Percentiles rank a stretch among this genome's conserved stretches.
Conservation (phyloP, 805 yeast genomes). For the Saturnispora dispora region DNA sequence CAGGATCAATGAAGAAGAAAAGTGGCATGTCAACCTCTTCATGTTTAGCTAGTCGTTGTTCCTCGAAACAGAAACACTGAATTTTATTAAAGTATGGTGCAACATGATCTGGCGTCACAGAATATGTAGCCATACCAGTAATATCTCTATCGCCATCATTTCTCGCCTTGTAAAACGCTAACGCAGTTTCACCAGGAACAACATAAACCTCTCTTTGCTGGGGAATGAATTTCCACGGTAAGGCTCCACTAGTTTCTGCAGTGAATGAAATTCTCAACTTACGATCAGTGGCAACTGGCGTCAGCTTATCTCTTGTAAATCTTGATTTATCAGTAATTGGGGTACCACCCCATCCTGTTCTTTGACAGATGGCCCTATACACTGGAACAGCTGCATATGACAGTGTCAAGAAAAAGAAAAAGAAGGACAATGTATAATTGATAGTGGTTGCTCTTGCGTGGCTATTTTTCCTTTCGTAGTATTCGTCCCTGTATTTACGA, state of each 20-base stretch:
- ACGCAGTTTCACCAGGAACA: slow-evolving; percentile 95
- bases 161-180: slow-evolving; percentile 90
- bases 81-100: slow-evolving; percentile 95
- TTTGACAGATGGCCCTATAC: slow-evolving; percentile 82
- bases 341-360: slow-evolving; percentile 94
- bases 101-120: slow-evolving; percentile 92
- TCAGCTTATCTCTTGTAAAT: slow-evolving; percentile 78
- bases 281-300: slow-evolving; percentile 79
- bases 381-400: slow-evolving; percentile 90
- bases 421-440: slow-evolving; percentile 60
- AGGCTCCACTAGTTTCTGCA: slow-evolving; percentile 78
- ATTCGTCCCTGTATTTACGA: slow-evolving; percentile 20
- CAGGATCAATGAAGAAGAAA: slow-evolving; percentile 94
- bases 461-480: slow-evolving; percentile 21
- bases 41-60: slow-evolving; percentile 85
- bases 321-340: slow-evolving; percentile 79
- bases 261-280: slow-evolving; percentile 81
- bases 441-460: slow-evolving; percentile 45
- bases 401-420: slow-evolving; percentile 61
- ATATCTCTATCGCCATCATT: slow-evolving; percentile 80
- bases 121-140: slow-evolving; percentile 97
- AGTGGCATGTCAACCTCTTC: slow-evolving; percentile 99
- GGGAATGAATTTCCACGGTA: slow-evolving; percentile 94
- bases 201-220: slow-evolving; percentile 89
- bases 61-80: slow-evolving; percentile 97